A percentile compares a stretch with the other conserved stretches of the same genome.
These are phyloP conservation scores for Psilocybe azurescens DNA, from an alignment of 768 basidiomycete genomes.

Conservation along the genomic window DNA sequence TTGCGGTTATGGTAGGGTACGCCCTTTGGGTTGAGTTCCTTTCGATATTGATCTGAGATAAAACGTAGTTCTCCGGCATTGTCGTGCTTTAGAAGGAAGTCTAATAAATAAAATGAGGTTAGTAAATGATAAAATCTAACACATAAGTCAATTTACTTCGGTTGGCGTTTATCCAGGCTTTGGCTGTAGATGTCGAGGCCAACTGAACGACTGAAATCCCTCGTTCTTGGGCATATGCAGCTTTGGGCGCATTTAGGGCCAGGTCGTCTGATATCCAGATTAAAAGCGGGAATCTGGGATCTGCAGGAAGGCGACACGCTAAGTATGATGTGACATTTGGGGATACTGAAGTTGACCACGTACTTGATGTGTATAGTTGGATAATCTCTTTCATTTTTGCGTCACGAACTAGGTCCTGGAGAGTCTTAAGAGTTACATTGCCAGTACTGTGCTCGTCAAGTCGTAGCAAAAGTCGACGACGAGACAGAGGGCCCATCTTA, in stretches of 20 bases:
- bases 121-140: neutral
- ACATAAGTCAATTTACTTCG: slow-evolving; percentile 18
- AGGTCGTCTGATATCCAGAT: slow-evolving; percentile 33
- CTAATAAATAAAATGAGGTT: neutral
- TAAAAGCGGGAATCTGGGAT: slow-evolving; percentile 24
- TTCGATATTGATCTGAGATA: slow-evolving; percentile 26
- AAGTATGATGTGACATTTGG: neutral
- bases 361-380: slow-evolving; percentile 21
- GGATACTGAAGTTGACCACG: neutral
- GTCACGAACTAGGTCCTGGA: slow-evolving; percentile 28
- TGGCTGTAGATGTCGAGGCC: slow-evolving; percentile 25
- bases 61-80: slow-evolving; percentile 20
- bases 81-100: neutral
- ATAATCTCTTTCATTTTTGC: slow-evolving; percentile 25
- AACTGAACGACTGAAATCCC: slow-evolving; percentile 28
- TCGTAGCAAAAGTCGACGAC: slow-evolving; percentile 25
- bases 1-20: slow-evolving; percentile 3
- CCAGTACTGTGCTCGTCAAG: slow-evolving; percentile 32
- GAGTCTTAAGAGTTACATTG: slow-evolving; percentile 22
- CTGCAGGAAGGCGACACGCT: neutral
- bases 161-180: slow-evolving; percentile 32
- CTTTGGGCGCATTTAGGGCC: slow-evolving; percentile 19
- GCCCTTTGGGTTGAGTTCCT: slow-evolving; percentile 17
- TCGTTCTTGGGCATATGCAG: slow-evolving; percentile 19
- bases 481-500: slow-evolving; percentile 19